Evolutionary conservation across 2,329 filamentous ascomycete genomes (phyloP).

Genomic region (Colletotrichum incanum): DNA sequence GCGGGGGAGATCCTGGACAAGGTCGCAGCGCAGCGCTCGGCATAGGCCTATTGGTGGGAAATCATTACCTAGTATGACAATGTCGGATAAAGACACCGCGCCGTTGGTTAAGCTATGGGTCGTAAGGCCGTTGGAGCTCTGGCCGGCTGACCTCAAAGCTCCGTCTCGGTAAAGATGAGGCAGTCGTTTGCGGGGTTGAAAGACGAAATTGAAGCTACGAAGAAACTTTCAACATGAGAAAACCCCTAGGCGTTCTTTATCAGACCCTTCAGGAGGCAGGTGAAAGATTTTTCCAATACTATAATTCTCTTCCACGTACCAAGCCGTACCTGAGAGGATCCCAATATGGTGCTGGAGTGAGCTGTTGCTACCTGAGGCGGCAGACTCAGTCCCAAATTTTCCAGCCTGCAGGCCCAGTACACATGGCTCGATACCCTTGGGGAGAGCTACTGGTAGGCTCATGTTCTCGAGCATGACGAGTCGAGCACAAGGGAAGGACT

Average conservation of each 20-base stretch:
- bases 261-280: too few species aligned
- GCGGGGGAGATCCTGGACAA: constrained; percentile 34
- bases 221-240: not conserved
- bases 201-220: constrained; percentile 54
- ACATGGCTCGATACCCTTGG: too few species aligned
- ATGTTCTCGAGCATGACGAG: too few species aligned
- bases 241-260: not conserved
- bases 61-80: constrained; percentile 13
- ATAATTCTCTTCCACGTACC: too few species aligned
- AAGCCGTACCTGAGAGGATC: too few species aligned
- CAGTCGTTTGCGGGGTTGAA: not conserved
- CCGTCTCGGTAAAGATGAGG: not conserved
- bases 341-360: too few species aligned
- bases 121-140: not conserved
- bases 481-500: too few species aligned
- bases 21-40: constrained; percentile 31
- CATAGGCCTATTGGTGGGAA: constrained; percentile 36
- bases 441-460: too few species aligned
- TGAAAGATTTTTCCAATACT: too few species aligned
- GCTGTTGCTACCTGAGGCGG: too few species aligned
- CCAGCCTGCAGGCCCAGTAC: too few species aligned
- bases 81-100: constrained; percentile 36
- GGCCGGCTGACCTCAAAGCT: not conserved
- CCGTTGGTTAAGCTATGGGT: not conserved
- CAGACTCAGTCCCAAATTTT: too few species aligned